Conservation (phyloP, 1,284 basidiomycete genomes). For the Trichosporon sp. region DNA sequence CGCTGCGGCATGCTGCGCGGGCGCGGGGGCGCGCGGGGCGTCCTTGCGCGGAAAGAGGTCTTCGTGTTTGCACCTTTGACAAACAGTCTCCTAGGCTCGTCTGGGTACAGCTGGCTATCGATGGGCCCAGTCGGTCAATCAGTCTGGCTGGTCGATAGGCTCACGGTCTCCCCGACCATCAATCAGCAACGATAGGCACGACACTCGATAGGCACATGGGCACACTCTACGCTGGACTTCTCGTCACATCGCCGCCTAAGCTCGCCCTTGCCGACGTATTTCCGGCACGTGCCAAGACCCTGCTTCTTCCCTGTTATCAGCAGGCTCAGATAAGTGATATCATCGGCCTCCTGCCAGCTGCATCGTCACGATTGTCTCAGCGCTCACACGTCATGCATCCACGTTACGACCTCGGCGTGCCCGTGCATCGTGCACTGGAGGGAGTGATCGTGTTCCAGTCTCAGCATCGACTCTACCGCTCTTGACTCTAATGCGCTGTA, state of each 20-base stretch:
- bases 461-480: background rate
- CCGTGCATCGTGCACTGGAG: background rate
- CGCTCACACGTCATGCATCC: background rate
- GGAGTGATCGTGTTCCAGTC: background rate
- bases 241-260: background rate
- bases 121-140: too few relatives aligned
- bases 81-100: too few relatives aligned
- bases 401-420: background rate
- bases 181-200: too few relatives aligned
- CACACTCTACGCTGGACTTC: background rate
- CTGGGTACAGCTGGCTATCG: too few relatives aligned
- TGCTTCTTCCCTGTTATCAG: background rate
- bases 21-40: too few relatives aligned
- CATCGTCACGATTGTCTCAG: background rate
- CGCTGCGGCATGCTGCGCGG: too few relatives aligned
- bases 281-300: background rate
- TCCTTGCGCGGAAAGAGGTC: too few relatives aligned
- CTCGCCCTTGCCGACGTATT: background rate
- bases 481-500: too few relatives aligned
- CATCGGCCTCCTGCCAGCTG: background rate
- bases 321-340: background rate
- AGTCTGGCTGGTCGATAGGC: too few relatives aligned
- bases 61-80: too few relatives aligned
- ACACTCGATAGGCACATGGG: background rate
- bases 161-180: too few relatives aligned